Evolutionary conservation across 176 grass and related monocot genomes (phyloP), one percentile per base, ranked within the genome.

Genomic region (Oryza meyeriana): DNA sequence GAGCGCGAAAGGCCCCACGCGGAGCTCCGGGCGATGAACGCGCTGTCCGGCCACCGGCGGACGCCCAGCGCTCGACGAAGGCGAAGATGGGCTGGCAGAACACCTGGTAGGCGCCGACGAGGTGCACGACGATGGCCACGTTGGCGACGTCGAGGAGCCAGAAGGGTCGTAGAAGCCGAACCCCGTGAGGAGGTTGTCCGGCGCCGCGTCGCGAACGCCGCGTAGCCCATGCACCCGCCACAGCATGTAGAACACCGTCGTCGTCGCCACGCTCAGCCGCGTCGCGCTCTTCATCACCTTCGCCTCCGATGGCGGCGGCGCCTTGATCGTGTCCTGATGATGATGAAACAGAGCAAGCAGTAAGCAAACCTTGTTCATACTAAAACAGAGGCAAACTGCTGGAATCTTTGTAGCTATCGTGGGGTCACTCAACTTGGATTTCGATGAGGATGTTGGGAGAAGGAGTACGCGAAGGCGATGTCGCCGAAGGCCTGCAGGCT

Each of bases 171-270:
- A 94, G 89, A 94, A 94, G 14, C 92, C 92, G 62, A 94, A 94
- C 1, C 89, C 92, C 0, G 92, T 91, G 35, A 94, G 92, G 20
- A 94, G 89, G 77, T 94, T 91, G 28, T 90, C 86, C 0, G 92
- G 92, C 0, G 92, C 63, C 1, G 14, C 9, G 89, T 94, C 86
- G 30, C 92, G 77, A 94, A 91, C 4, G 92, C 84, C 0, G 92
- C 92, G 84, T 94, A 94, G 0, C 92, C 92, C 92, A 94, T 91
- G 86, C 92, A 94, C 14, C 89, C 92, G 81, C 89, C 89, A 94
- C 25, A 94, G 73, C 84, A 94, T 94, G 89, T 94, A 91, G 80
- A 94, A 91, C 10, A 91, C 1, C 1, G 92, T 94, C 0, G 92
- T 91, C 2, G 85, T 85, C 2, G 32, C 34, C 1, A 89, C 81